Conservation (phyloP, 768 basidiomycete species). For the Mycena sanguinolenta region DNA sequence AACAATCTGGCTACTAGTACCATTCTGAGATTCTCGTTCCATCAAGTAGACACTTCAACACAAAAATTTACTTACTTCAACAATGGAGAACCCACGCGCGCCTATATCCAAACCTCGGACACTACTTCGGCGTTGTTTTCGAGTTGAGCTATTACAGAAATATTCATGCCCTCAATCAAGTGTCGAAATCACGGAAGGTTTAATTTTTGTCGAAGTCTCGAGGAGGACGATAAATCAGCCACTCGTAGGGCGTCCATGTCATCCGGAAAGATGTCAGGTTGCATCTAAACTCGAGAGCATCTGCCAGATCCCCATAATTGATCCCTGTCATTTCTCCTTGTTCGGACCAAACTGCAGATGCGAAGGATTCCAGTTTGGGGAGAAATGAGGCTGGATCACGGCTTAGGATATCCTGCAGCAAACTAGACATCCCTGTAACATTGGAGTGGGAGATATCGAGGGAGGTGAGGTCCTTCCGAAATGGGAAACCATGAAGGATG, state of each 20-base stretch:
- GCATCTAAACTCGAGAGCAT: background rate
- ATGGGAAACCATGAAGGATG: background rate
- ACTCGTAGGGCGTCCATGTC: background rate
- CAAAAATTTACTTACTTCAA: no score
- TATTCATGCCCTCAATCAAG: conserved; percentile 8
- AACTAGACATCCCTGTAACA: background rate
- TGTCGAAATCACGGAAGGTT: background rate
- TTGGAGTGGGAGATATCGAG: background rate
- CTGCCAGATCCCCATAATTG: background rate
- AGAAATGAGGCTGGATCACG: no score
- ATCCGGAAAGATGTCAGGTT: background rate
- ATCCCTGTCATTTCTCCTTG: background rate
- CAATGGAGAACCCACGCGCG: no score
- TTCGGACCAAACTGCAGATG: background rate
- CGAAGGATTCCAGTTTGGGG: background rate
- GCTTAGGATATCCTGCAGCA: background rate
- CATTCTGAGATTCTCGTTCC: no score
- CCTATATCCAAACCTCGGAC: background rate
- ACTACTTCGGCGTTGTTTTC: no score
- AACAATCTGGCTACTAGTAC: no score
- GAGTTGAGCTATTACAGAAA: background rate
- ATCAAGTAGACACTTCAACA: no score
- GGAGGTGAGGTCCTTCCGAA: background rate
- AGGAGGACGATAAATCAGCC: background rate
- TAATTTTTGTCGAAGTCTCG: conserved; percentile 1